Evolutionary conservation across 257 asterid species (phyloP), one percentile per base, ranked within the genome.

Genomic region (Solanum bulbocastanum): DNA sequence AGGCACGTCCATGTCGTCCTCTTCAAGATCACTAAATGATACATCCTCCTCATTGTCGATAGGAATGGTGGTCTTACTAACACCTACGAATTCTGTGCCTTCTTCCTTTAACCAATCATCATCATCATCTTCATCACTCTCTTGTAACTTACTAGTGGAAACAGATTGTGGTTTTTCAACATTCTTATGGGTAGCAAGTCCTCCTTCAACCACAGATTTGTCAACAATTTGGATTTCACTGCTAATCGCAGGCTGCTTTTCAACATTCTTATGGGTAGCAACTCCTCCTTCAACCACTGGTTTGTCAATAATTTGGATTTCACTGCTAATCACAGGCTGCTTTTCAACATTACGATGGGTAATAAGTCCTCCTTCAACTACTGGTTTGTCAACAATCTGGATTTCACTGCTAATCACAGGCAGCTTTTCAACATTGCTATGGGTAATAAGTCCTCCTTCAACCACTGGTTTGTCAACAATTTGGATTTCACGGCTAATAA

Each of bases 71-170:
- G 92, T 88, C 86, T 92, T 92, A 88, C 83, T 86, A 44, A 84
- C 79, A 37, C 87, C 91, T 56, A 89, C 92, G 20, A 68, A 83
- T 88, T 92, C 99, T 11, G 92, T 33, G 86, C 87, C 88, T 87
- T 96, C 98, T 91, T 97, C 99, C 92, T 94, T 93, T 84, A 97
- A 90, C 99, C 99, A 97, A 90, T 94, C 99, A 91, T 95, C 99
- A 52, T 88, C 94, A 83, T 95, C 98, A 78, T 97, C 96, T 58
- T 94, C 98, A 7, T 93, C 97, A n/a, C 89, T 92, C 78, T 90
- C 94, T 56, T 52, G 91, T 22, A 46, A 65, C 27, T 73, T 87
- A 65, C 89, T 89, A 68, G 84, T 52, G 81, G 93, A 46, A 88
- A 46, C 90, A 52, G 92, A 56, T 39, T 86, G 87, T 32, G 14